Conservation (phyloP, 148 eudicot genomes). For the Fallopia convolvulus region DNA sequence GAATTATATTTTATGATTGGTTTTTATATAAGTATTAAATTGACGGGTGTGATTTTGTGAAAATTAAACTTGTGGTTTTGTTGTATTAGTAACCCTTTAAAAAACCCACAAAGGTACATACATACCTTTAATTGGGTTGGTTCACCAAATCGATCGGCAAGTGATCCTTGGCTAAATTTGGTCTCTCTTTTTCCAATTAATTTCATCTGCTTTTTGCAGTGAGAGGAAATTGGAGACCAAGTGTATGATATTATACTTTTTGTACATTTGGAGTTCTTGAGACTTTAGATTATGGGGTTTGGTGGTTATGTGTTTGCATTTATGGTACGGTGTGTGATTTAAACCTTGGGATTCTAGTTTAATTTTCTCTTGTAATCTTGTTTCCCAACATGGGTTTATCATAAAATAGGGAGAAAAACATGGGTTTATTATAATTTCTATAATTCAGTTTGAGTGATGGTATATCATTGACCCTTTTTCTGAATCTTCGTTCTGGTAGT, state of each 20-base stretch:
- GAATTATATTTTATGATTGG: no score
- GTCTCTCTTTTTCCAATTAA: neutral
- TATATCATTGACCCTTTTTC: neutral
- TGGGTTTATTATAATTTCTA: neutral
- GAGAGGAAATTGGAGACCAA: neutral
- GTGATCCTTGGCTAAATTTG: conserved; percentile 15
- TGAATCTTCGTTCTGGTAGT: no score
- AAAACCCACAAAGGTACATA: neutral
- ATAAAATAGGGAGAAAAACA: neutral
- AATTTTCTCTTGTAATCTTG: neutral
- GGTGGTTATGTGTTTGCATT: neutral
- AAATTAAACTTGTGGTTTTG: neutral
- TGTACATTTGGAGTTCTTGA: neutral
- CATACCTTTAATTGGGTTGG: neutral
- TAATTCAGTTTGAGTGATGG: neutral
- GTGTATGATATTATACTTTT: neutral
- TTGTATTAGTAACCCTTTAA: neutral
- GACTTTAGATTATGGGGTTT: neutral
- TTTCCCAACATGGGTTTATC: neutral
- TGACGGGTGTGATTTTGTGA: neutral
- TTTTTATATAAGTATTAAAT: neutral
- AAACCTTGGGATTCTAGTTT: no score
- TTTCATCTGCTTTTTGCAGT: neutral
- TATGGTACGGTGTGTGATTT: neutral
- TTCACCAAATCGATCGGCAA: conserved; percentile 3